Evolutionary conservation across 1,284 basidiomycete species (phyloP), one percentile per base, ranked within the genome.

Genomic region (Melanopsichium pennsylvanicum): DNA sequence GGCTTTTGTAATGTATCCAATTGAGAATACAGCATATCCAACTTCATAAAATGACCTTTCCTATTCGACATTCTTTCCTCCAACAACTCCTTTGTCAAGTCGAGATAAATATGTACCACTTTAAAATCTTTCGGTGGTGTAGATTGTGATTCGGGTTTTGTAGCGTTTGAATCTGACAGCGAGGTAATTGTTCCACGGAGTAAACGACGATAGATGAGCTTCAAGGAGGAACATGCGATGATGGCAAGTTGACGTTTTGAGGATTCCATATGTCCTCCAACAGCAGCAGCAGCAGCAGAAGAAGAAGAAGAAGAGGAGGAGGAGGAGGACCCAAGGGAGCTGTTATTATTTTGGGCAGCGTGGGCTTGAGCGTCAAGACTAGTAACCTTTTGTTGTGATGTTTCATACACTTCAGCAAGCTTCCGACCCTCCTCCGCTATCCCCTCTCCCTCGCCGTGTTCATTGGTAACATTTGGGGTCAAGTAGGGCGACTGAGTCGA

Each of bases 11-110:
- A 80, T 29, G 90, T 89, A 16, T 83, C 83, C 60, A 96, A 78
- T 83, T 97, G 94, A 64, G 89, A 90, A 47, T 90, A 88, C 63
- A 97, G 84, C 93, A 97, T 95, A 19, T 81, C 78, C 21, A 87
- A 86, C 81, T 93, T 93, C 89, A 97, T 92, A 72, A 92, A 96
- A 82, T 97, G 94, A 0, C 88, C 88, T 64, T 87, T 82, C 25
- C 93, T 84, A 48, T 84, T 84, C 71, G 82, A 76, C 87, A 97
- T 92, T 34, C 93, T 84, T 42, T 88, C 85, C 70, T 85, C 73
- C 40, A 96, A 81, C 42, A 89, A 81, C 23, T 88, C 86, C 34
- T 84, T 82, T 18, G 85, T 81, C 3, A 92, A 92, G 41, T 90
- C 84, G 72, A 95, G 88, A 80, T 89, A 93, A 46, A 95, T 87